These are phyloP conservation scores for Nectriaceae sp. DNA, from an alignment of 2,329 filamentous ascomycete genomes.

Conservation along the genomic window DNA sequence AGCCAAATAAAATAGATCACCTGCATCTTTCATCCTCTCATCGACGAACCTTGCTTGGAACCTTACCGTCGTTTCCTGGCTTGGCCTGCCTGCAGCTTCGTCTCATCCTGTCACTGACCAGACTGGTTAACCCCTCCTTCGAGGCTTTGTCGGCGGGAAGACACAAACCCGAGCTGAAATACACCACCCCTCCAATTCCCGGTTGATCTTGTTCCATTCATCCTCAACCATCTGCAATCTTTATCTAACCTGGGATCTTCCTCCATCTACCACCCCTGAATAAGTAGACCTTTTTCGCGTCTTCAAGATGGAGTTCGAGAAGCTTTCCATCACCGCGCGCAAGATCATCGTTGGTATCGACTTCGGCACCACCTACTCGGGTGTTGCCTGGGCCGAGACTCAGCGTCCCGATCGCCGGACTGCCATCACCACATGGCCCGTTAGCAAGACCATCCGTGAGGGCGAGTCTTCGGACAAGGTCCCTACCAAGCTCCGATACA, in stretches of 20 bases:
- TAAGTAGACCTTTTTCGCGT: no score
- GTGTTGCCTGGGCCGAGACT: constrained; percentile 50
- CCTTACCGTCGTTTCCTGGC: no score
- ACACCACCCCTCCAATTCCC: not conserved
- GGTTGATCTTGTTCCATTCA: not conserved
- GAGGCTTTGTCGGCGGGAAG: no score
- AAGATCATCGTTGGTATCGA: constrained; percentile 53
- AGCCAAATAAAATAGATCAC: no score
- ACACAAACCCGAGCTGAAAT: not conserved
- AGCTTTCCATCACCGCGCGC: constrained; percentile 35
- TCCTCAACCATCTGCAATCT: no score
- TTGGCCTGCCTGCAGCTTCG: no score
- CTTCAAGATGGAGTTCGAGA: constrained; percentile 37
- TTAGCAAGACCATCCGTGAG: constrained; percentile 36
- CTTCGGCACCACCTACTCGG: constrained; percentile 56
- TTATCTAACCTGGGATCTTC: no score
- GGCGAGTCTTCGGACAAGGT: constrained; percentile 47
- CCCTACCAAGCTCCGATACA: constrained; percentile 46
- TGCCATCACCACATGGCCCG: constrained; percentile 45
- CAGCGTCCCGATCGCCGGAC: constrained; percentile 37
- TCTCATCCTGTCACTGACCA: no score
- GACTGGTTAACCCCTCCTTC: no score
- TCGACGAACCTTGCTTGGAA: no score
- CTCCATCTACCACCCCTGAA: no score
- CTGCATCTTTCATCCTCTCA: no score